These are phyloP conservation scores for Xerocomus amazonicus DNA, from an alignment of 1,284 basidiomycete genomes.

Conservation along the genomic window DNA sequence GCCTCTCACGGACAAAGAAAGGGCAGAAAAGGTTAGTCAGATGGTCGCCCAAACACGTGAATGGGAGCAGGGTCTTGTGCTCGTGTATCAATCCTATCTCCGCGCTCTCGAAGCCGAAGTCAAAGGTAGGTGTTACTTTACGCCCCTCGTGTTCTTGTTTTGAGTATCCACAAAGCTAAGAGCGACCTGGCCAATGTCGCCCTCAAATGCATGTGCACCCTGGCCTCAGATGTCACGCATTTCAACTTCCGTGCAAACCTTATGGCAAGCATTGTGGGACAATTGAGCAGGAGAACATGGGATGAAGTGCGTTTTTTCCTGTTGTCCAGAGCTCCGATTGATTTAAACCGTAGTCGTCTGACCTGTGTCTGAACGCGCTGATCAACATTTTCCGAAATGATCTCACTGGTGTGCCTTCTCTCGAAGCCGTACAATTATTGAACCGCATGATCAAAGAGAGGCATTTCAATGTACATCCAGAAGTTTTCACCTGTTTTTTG, in stretches of 20 bases:
- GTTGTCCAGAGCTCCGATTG: slow-evolving; percentile 8
- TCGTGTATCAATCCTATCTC: slow-evolving; percentile 87
- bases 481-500: slow-evolving; percentile 83
- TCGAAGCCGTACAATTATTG: slow-evolving; percentile 87
- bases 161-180: slow-evolving; percentile 50
- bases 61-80: slow-evolving; percentile 94
- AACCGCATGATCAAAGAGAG: slow-evolving; percentile 97
- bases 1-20: slow-evolving; percentile 85
- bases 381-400: slow-evolving; percentile 82
- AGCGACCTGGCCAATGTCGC: slow-evolving; percentile 69
- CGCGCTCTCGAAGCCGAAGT: slow-evolving; percentile 82
- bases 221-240: slow-evolving; percentile 82
- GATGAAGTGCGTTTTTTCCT: slow-evolving; percentile 58
- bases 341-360: slow-evolving; percentile 56
- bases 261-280: slow-evolving; percentile 82
- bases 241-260: slow-evolving; percentile 98
- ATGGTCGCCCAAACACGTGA: slow-evolving; percentile 88
- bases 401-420: slow-evolving; percentile 72
- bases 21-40: slow-evolving; percentile 91
- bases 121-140: slow-evolving; percentile 58
- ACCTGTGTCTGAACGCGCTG: slow-evolving; percentile 79
- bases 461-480: slow-evolving; percentile 85
- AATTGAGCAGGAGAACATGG: slow-evolving; percentile 85
- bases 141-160: slow-evolving; percentile 18
- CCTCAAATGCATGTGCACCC: slow-evolving; percentile 84